phyloP scores from a whole-genome alignment of 306 rosid species.

The Cucumis cinereus region DNA sequence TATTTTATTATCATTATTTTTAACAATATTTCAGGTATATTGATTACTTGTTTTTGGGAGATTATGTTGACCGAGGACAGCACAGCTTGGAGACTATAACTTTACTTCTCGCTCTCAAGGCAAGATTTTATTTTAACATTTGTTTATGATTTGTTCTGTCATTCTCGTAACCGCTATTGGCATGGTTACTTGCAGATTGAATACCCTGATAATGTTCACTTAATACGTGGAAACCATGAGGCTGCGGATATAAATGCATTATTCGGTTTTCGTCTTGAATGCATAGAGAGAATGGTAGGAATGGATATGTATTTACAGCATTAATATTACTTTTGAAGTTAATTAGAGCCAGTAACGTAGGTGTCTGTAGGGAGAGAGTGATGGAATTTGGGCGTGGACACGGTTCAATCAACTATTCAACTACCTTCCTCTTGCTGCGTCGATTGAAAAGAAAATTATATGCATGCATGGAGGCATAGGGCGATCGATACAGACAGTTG shows the following conservation, averaged over 20 bases:
- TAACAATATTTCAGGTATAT: constrained; percentile 61
- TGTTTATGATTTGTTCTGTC: constrained; percentile 1
- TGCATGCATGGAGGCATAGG: constrained; percentile 99
- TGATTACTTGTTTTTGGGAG: constrained; percentile 98
- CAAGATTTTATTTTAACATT: constrained; percentile 20
- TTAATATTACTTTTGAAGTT: constrained; percentile 13
- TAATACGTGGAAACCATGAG: constrained; percentile 99
- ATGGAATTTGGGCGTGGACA: constrained; percentile 99
- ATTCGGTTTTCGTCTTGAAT: constrained; percentile 97
- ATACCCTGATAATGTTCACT: constrained; percentile 90
- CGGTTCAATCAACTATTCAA: constrained; percentile 98
- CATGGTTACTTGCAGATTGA: constrained; percentile 61
- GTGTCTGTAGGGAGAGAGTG: constrained; percentile 79
- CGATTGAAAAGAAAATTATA: constrained; percentile 93
- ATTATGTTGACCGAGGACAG: constrained; percentile 98
- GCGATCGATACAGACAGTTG: constrained; percentile 84
- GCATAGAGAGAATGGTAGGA: constrained; percentile 98
- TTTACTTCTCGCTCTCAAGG: constrained; percentile 97
- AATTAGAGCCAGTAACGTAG: constrained; percentile 19
- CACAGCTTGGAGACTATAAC: constrained; percentile 99
- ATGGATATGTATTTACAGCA: constrained; percentile 12
- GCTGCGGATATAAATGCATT: constrained; percentile 99
- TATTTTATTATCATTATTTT: background rate
- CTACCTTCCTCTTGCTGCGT: constrained; percentile 93
- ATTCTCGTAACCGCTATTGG: constrained; percentile 5